A percentile compares a stretch with the other conserved stretches of the same genome.
These are phyloP conservation scores for Sungouiozyma ichnusensis DNA, from an alignment of 805 yeast species.

Conservation along the genomic window DNA sequence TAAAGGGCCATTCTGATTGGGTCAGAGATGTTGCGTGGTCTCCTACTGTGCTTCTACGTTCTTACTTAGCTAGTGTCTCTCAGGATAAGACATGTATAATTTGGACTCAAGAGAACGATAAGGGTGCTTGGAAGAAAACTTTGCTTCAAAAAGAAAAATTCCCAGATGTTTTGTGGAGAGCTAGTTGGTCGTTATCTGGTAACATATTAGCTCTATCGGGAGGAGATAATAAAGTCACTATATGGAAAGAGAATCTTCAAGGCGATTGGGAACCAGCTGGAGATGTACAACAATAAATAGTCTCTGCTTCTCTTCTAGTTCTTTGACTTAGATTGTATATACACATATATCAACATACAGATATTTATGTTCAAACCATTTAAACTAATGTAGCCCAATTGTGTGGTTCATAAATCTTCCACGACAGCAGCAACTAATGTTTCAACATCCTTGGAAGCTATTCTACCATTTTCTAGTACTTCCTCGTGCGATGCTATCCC, in stretches of 20 bases:
- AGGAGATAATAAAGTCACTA: slow-evolving; percentile 89
- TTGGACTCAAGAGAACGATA: slow-evolving; percentile 76
- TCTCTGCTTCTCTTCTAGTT: not conserved
- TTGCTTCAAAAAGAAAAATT: slow-evolving; percentile 67
- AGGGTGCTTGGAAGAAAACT: slow-evolving; percentile 72
- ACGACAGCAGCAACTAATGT: slow-evolving; percentile 53
- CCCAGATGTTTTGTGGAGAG: slow-evolving; percentile 98
- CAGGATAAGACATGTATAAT: slow-evolving; percentile 91
- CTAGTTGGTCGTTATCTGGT: slow-evolving; percentile 94
- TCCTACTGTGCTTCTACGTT: slow-evolving; percentile 74
- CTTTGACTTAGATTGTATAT: no score
- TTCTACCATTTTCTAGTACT: slow-evolving; percentile 71
- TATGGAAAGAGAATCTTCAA: slow-evolving; percentile 90
- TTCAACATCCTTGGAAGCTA: slow-evolving; percentile 76
- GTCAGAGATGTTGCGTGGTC: slow-evolving; percentile 99
- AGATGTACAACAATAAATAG: slow-evolving; percentile 65
- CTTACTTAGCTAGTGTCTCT: slow-evolving; percentile 92
- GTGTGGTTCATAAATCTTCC: slow-evolving; percentile 31
- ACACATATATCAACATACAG: no score
- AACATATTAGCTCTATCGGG: slow-evolving; percentile 91
- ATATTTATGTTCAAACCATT: not conserved
- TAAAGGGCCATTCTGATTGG: slow-evolving; percentile 95
- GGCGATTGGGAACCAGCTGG: slow-evolving; percentile 99
- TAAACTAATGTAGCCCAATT: not conserved
- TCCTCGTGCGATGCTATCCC: slow-evolving; percentile 91